Conservation (phyloP, 179 eudicot genomes). For the Gypsophila paniculata region DNA sequence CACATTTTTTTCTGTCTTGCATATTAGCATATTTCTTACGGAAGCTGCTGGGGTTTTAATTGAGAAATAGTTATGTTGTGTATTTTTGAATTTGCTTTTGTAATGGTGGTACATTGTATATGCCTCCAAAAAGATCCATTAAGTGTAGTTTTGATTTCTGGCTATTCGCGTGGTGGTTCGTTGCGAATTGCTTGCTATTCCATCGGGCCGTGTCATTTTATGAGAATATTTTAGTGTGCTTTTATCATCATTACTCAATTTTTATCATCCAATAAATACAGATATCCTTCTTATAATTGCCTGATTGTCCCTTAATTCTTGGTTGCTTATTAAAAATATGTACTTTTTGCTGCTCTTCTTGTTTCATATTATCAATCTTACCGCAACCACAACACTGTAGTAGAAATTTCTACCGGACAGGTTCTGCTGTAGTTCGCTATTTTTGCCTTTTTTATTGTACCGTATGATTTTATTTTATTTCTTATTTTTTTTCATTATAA, state of each 20-base stretch:
- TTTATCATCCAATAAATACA: background rate
- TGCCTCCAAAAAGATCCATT: background rate
- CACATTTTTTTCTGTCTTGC: background rate
- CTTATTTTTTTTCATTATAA: too few species aligned
- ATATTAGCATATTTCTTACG: background rate
- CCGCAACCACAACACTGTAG: background rate
- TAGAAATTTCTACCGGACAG: background rate
- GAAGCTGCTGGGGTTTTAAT: background rate
- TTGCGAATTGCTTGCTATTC: background rate
- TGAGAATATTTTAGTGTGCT: background rate
- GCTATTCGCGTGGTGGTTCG: background rate
- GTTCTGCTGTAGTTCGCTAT: background rate
- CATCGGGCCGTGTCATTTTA: background rate
- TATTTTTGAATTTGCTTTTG: background rate
- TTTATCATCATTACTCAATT: background rate
- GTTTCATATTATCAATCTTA: background rate
- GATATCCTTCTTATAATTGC: background rate
- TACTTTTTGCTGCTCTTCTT: background rate
- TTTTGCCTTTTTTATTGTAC: conserved; percentile 9
- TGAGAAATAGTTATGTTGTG: background rate
- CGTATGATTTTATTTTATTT: background rate
- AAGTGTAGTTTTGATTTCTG: background rate
- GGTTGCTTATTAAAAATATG: background rate
- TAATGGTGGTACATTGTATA: background rate
- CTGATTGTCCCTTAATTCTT: background rate